Evolutionary conservation across 164 flowering plant species (phyloP), one percentile per base, ranked within the genome.

Genomic region (Sedum album): DNA sequence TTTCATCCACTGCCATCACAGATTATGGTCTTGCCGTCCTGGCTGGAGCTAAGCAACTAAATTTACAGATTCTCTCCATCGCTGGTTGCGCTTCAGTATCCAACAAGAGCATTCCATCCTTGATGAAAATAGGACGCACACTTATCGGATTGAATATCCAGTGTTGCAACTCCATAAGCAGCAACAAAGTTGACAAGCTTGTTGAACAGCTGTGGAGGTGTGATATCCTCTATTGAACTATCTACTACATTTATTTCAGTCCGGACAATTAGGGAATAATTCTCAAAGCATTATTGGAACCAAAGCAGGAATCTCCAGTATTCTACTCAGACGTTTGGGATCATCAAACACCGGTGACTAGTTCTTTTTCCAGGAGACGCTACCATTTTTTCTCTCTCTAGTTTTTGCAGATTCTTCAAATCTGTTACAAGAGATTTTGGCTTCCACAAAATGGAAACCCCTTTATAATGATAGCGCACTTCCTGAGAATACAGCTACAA

Each of bases 91-190:
- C 82, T 6, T 68, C 51, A 65, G 65, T 86, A 38, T 76, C 90
- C 38, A 76, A 77, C 74, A 76, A 72, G 74, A 82, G 88, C 70
- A 4, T 82, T 67, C 78, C 84, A 13, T 76, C 65, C 68, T 78
- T 90, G 49, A 70, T 68, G 38, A 77, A 80, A 48, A 41, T 90
- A 76, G 89, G 88, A 4, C 64, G 70, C 62, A 81, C 81, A n/a
- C 76, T 90, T 6, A 66, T 84, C 48, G 94, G 96, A 0, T 76
- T 90, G 85, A 90, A 88, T 68, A 83, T 90, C 60, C 86, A 83
- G 71, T 73, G 78, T 49, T 90, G 96, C 81, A 76, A 73, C 66
- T 69, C 82, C 38, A 75, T 90, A 68, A 82, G 82, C 83, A 74
- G 76, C 67, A 72, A 74, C 68, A 46, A 77, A 23, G 77, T 83